Base-by-base conservation (phyloP, 1,139 yeast genomes). In the Pichia cactophila region DNA sequence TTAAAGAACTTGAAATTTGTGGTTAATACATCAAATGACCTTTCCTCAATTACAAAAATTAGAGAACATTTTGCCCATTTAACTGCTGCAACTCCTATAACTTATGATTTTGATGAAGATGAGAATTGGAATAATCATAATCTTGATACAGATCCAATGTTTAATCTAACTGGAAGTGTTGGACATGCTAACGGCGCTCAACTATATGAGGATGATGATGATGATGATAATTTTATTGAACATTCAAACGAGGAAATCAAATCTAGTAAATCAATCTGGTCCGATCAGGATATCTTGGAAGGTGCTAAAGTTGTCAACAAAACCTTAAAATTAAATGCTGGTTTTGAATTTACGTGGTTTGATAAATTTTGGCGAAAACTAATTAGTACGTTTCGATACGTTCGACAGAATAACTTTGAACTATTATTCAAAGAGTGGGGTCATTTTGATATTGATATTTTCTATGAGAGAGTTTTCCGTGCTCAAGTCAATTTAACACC, bases 361-460 rank as follows among this genome's bases (percentile, higher is more conserved):
- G 41, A 43, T 11, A 37, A 31, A 3, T 39, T 47, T 10, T 26
- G 38, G 8, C 14, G 17, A 4, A 35, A 43, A 16, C 17, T 44
- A 7, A 17, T 42, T 28, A 8, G 10, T 2, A 42, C 49, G 9
- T 37, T 50, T 20, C 26, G 26, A 3, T 33, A 41, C 11, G 26
- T 45, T 20, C 36, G 42, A 4, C 39, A 23, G 11, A 33, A 43
- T 11, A 37, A 42, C 11, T 5, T 46, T 26, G 8, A 35, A 1
- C n/a, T 33, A 10, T 11, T 45, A n/a, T 46, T 46, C 12, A 9
- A 16, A 12, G 43, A 42, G 16, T 50, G 33, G 36, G 47, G 49
- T 14, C 26, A 23, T 14, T 33, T 45, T 39, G 50, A 49, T 36
- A 14, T 52, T 23, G 52, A 52, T 41, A 35, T 43, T 2, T 33